These are phyloP conservation scores for Ceratobasidium papillatum DNA, from an alignment of 1,284 basidiomycete genomes.

Conservation along the genomic window DNA sequence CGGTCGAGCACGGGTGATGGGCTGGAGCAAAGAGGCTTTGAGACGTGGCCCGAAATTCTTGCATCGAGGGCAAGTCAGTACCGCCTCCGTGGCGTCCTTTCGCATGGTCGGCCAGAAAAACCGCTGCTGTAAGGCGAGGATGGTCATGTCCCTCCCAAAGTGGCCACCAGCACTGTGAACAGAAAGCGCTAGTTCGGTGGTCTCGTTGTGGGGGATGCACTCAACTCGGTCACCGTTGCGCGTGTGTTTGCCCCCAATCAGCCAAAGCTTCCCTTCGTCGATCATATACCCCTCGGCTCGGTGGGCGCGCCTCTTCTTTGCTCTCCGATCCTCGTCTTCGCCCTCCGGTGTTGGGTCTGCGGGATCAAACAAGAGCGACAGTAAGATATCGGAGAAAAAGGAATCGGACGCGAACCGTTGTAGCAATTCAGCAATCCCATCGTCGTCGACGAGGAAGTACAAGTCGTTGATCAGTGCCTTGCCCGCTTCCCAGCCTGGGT, in stretches of 20 bases:
- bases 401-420: slow-evolving; percentile 39
- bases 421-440: background rate
- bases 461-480: slow-evolving; percentile 36
- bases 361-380: background rate
- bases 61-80: slow-evolving; percentile 23
- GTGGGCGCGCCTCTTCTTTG: background rate
- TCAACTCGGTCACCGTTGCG: slow-evolving; percentile 41
- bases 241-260: background rate
- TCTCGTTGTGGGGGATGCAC: slow-evolving; percentile 47
- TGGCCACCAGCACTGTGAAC: slow-evolving; percentile 21
- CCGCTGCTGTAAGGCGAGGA: background rate
- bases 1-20: background rate
- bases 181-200: background rate
- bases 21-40: background rate
- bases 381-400: slow-evolving; percentile 37
- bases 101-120: slow-evolving; percentile 33
- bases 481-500: slow-evolving; percentile 17
- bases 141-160: slow-evolving; percentile 9
- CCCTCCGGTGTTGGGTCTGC: background rate
- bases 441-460: slow-evolving; percentile 8
- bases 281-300: slow-evolving; percentile 21
- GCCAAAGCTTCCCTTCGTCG: slow-evolving; percentile 37
- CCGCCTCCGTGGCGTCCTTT: slow-evolving; percentile 2
- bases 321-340: background rate
- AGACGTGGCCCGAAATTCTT: slow-evolving; percentile 26